Conservation (phyloP, 2,329 filamentous ascomycete genomes). For the Leptographium wingfieldii region DNA sequence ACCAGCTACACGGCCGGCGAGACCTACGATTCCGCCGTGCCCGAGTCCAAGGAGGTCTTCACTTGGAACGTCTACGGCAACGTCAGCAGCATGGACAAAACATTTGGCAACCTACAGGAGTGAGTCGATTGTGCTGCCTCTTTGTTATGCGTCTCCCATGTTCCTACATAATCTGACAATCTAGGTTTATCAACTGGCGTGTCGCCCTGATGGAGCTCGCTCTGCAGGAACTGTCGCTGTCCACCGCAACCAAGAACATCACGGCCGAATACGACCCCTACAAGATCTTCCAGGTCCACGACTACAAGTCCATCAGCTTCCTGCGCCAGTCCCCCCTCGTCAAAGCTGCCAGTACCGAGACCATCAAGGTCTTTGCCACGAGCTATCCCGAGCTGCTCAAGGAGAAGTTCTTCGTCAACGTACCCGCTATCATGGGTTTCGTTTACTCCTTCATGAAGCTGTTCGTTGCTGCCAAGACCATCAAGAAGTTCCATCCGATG, state of each 20-base stretch:
- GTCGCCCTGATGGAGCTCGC: slow-evolving; percentile 83
- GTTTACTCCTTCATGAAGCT: slow-evolving; percentile 65
- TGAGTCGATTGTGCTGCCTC: slow-evolving; percentile 30
- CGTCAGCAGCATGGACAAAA: slow-evolving; percentile 66
- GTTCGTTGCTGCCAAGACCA: slow-evolving; percentile 59
- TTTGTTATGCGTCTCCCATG: neutral
- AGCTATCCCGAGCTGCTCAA: slow-evolving; percentile 83
- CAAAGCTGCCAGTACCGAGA: slow-evolving; percentile 65
- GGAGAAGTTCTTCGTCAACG: slow-evolving; percentile 93
- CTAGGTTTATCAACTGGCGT: slow-evolving; percentile 79
- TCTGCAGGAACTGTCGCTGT: slow-evolving; percentile 59
- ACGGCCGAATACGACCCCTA: slow-evolving; percentile 71
- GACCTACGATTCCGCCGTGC: slow-evolving; percentile 23
- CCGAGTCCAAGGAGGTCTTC: slow-evolving; percentile 47
- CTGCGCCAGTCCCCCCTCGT: slow-evolving; percentile 66
- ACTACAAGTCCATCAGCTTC: slow-evolving; percentile 83
- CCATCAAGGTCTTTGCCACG: slow-evolving; percentile 66
- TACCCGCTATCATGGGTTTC: slow-evolving; percentile 84
- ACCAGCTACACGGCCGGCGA: slow-evolving; percentile 49
- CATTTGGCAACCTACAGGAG: slow-evolving; percentile 73
- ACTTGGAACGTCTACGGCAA: slow-evolving; percentile 92
- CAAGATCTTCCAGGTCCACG: slow-evolving; percentile 85
- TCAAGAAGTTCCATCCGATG: slow-evolving; percentile 71
- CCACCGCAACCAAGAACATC: slow-evolving; percentile 55
- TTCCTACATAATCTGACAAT: neutral